Conservation (phyloP, 768 basidiomycete genomes). For the Phylloporus rhodoxanthus region DNA sequence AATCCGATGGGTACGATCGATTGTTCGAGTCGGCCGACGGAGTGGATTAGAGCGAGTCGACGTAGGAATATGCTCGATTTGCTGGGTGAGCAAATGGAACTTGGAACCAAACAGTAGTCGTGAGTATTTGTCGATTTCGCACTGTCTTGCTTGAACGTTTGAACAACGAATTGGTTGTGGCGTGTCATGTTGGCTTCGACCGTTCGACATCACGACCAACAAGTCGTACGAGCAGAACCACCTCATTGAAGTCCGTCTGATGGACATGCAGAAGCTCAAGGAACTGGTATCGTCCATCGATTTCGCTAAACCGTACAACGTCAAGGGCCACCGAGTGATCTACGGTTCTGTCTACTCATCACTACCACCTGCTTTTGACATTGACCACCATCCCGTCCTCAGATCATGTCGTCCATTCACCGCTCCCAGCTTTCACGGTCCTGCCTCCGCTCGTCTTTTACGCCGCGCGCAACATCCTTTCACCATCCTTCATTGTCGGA, state of each 20-base stretch:
- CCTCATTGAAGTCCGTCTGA: not conserved
- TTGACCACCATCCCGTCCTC: not conserved
- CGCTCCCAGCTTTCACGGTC: not conserved
- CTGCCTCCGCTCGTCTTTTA: constrained; percentile 24
- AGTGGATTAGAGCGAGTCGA: too few relatives aligned
- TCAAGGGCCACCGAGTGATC: constrained; percentile 7
- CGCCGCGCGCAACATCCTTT: constrained; percentile 25
- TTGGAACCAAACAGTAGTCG: not conserved
- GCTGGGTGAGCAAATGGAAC: too few relatives aligned
- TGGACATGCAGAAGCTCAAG: not conserved
- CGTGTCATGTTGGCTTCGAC: not conserved
- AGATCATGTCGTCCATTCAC: constrained; percentile 8
- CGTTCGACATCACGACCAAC: not conserved
- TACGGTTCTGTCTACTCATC: constrained; percentile 11
- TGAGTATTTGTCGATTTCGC: not conserved
- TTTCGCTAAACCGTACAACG: constrained; percentile 14
- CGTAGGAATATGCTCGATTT: too few relatives aligned
- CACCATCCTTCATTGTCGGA: constrained; percentile 25
- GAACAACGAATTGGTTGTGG: not conserved
- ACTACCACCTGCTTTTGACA: not conserved
- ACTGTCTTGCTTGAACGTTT: too few relatives aligned
- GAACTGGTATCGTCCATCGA: constrained; percentile 13
- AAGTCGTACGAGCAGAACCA: not conserved
- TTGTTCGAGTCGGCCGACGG: not conserved
- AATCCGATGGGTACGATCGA: not conserved